Conservation (phyloP, 2,329 filamentous ascomycete species). For the Tolypocladium nubicola region DNA sequence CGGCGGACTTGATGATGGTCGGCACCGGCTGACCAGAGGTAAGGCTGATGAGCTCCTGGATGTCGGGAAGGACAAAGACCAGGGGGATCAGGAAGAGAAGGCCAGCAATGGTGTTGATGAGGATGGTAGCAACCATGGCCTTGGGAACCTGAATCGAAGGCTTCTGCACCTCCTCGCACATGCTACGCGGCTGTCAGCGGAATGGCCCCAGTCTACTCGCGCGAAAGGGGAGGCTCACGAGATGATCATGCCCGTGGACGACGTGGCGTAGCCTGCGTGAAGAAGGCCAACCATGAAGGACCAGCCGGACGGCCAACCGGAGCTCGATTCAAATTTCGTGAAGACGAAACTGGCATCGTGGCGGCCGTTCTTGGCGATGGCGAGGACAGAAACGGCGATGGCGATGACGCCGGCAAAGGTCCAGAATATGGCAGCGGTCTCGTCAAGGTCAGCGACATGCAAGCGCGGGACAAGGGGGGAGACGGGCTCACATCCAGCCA, state of each 20-base stretch:
- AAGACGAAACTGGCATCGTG: conserved; percentile 54
- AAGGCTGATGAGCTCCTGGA: conserved; percentile 41
- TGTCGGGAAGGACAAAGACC: conserved; percentile 57
- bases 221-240: conserved; percentile 39
- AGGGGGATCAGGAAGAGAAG: conserved; percentile 59
- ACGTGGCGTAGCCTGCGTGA: conserved; percentile 64
- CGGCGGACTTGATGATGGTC: conserved; percentile 49
- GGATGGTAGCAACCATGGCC: conserved; percentile 58
- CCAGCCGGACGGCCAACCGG: conserved; percentile 62
- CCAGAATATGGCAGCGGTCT: conserved; percentile 66
- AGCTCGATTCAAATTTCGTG: conserved; percentile 55
- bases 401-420: conserved; percentile 61
- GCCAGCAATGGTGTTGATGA: conserved; percentile 56
- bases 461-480: not conserved
- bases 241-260: conserved; percentile 71
- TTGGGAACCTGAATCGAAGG: conserved; percentile 60
- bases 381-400: conserved; percentile 51
- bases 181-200: conserved; percentile 28
- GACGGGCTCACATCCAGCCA: conserved; percentile 53
- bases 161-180: conserved; percentile 62
- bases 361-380: conserved; percentile 58
- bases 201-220: too few species aligned
- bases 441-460: not conserved
- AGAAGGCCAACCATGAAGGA: conserved; percentile 63
- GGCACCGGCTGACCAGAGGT: conserved; percentile 52